Percentiles rank a stretch among this genome's conserved stretches.
These are phyloP conservation scores for Bisporella sp. DNA, from an alignment of 2,329 filamentous ascomycete species.

Conservation along the genomic window DNA sequence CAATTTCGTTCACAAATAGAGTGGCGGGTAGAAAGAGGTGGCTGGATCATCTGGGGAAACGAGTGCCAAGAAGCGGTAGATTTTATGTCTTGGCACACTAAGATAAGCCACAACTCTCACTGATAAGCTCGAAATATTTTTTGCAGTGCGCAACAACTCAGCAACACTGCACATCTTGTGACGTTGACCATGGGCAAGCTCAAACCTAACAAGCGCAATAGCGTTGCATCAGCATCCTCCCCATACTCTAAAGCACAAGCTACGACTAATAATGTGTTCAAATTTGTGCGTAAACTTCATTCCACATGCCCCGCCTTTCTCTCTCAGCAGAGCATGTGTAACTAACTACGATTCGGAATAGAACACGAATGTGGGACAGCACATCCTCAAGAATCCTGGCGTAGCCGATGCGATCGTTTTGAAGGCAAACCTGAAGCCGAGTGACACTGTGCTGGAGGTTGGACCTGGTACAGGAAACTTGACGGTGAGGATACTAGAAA, in stretches of 20 bases:
- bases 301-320: background rate
- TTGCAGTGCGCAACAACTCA: background rate
- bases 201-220: constrained; percentile 26
- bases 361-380: constrained; percentile 67
- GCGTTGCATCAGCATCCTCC: constrained; percentile 14
- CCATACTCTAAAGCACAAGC: constrained; percentile 25
- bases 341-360: background rate
- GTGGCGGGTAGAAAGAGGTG: too few relatives aligned
- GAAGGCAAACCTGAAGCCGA: constrained; percentile 86
- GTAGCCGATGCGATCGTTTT: constrained; percentile 76
- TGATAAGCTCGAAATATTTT: too few relatives aligned
- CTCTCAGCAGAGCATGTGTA: background rate
- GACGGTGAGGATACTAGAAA: constrained; percentile 82
- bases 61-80: too few relatives aligned
- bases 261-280: constrained; percentile 76
- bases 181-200: constrained; percentile 25
- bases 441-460: constrained; percentile 84
- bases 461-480: constrained; percentile 86
- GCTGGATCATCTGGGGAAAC: too few relatives aligned
- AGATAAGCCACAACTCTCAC: too few relatives aligned
- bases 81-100: too few relatives aligned
- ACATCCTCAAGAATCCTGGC: constrained; percentile 88
- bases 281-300: constrained; percentile 55
- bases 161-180: too few relatives aligned
- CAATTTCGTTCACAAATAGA: too few relatives aligned